Evolutionary conservation across 176 grass and related monocot genomes (phyloP), one percentile per base, ranked within the genome.

Genomic region (Phoenix roebelenii): DNA sequence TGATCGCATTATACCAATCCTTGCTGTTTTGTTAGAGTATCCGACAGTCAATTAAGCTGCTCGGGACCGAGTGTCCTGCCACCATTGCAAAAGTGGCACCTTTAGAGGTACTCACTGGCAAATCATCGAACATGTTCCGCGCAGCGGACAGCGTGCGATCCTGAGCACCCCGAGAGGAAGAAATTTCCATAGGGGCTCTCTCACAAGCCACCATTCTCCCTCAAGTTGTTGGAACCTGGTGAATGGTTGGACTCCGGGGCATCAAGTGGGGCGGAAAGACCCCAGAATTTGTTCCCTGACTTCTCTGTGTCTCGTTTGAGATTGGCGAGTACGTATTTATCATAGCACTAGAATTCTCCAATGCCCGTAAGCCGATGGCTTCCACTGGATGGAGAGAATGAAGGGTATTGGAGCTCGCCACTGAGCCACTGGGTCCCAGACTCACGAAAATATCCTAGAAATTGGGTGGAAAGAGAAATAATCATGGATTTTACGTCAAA

Each of bases 151-250:
- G 86, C 2, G 87, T 59, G 64, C 80, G 76, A 50, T 86, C 77
- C 91, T 25, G 86, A 65, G 82, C 90, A 95, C 91, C 91, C 90
- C 0, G 80, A 95, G 7, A 90, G 83, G 74, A 95, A 95, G 83
- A 95, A 95, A 76, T 87, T 63, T 3, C 83, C 83, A 44, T 87
- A 95, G 2, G 64, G 64, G 16, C 58, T 85, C 53, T 79, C 63
- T 83, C 83, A 95, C 0, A 83, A 87, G 15, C 86, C 90, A 20
- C 79, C 85, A 1, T 65, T 59, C 1, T 90, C 86, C 16, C 59
- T 70, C 63, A 96, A 90, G 25, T 58, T 72, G 50, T 58, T 44
- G 52, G 64, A 58, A 72, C 72, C 71, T 4, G 86, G 83, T 5
- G 74, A 76, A 35, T 84, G 76, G 65, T 74, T 18, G 71, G 87